These are phyloP conservation scores for Triadica sebifera DNA, from an alignment of 345 rosid species.

Conservation along the genomic window DNA sequence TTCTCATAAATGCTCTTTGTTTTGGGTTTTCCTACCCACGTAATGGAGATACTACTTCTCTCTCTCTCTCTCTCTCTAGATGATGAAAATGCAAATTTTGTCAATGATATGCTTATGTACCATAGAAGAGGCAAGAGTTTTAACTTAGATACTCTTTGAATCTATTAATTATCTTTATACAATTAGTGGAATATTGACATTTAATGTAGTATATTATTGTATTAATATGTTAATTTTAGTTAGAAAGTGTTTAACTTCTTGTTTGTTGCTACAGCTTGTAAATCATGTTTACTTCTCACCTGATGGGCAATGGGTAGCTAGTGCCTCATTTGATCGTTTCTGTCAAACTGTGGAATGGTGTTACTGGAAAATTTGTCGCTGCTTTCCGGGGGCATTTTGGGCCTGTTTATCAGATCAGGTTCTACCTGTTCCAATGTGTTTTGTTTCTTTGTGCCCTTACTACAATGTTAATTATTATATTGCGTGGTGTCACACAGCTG, in stretches of 20 bases:
- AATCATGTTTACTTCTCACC: slow-evolving; percentile 96
- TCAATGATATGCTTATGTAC: neutral
- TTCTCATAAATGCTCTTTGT: neutral
- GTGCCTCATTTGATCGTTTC: slow-evolving; percentile 97
- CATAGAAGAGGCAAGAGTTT: neutral
- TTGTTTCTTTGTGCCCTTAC: neutral
- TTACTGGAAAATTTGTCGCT: slow-evolving; percentile 79
- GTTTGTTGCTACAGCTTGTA: slow-evolving; percentile 62
- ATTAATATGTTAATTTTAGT: neutral
- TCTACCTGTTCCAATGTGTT: slow-evolving; percentile 19
- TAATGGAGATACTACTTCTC: neutral
- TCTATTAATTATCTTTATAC: neutral
- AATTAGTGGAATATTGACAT: neutral
- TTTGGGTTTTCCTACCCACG: neutral
- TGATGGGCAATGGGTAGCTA: slow-evolving; percentile 93
- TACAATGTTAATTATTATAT: slow-evolving; percentile 13
- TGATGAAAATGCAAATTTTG: neutral
- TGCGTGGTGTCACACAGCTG: slow-evolving; percentile 49
- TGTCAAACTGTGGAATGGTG: slow-evolving; percentile 89
- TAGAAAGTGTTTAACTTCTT: neutral
- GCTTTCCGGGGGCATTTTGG: slow-evolving; percentile 91
- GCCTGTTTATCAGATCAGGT: slow-evolving; percentile 92
- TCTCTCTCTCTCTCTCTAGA: neutral
- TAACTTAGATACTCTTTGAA: neutral
- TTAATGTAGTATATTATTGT: no score